Base-by-base conservation (phyloP, 768 basidiomycete species). In the Megacollybia marginata region DNA sequence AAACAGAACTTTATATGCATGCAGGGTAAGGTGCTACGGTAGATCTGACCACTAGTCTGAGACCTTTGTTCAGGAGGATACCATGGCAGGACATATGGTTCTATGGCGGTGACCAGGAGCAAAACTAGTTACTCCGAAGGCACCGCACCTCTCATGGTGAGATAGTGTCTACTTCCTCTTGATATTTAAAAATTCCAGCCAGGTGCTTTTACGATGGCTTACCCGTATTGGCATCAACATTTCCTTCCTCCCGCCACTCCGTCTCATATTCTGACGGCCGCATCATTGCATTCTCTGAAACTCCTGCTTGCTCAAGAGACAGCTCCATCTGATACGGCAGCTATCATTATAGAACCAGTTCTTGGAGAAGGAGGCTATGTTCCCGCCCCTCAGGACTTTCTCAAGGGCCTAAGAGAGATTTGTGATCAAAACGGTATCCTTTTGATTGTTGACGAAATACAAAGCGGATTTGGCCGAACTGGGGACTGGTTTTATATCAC, bases 301-400 rank as follows among this genome's bases (percentile, higher is more conserved):
- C 76, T 96, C 12, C 62, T 95, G 11, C 67, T 79, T 1, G 55
- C 66, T 46, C 94, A 97, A 64, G 90, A 93, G 64, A 85, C 83
- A 7, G 74, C 84, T 1, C 88, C 93, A 0, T 65, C 68, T 5
- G 94, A 97, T 63, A 94, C 92, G 1, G 92, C 94, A 2, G 93
- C 92, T n/a, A 85, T 97, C 59, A 68, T 98, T 54, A 67, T 98
- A 38, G 95, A 98, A 72, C 89, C 95, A 38, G 85, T 97, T 1
- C 74, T 97, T 31, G 94, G 93, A 20, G 95, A 97, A 66, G 95
- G 95, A 33, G 95, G 95, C 1, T 97, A 98, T 65, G 88, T 96
- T 13, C 83, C 90, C 28, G 90, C 92, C 0, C 90, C 92, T 0
- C 60, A 79, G 1, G 78, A 79, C 18, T 98, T 88, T 71, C 65